These are phyloP conservation scores for Fusarium chuoi DNA, from an alignment of 2,329 filamentous ascomycete species.

Conservation along the genomic window DNA sequence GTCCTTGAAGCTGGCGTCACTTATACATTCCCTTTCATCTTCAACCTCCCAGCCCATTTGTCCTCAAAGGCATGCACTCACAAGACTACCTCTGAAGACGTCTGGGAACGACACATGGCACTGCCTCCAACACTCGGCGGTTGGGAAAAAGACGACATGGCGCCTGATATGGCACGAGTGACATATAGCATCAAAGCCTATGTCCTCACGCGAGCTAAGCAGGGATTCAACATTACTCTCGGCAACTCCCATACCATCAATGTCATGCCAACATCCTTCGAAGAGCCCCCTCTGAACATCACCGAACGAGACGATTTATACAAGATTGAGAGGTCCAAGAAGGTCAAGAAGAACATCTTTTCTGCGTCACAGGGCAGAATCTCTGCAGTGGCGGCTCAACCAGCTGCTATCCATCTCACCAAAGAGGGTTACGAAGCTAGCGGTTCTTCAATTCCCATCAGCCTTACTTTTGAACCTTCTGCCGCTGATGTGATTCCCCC, in stretches of 20 bases:
- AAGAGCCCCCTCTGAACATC: conserved; percentile 36
- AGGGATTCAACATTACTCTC: background rate
- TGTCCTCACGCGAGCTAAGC: conserved; percentile 5
- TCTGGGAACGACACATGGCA: conserved; percentile 28
- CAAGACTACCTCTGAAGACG: conserved; percentile 6
- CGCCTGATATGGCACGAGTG: conserved; percentile 24
- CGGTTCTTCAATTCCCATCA: conserved; percentile 24
- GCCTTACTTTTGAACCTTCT: conserved; percentile 29
- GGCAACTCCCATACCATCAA: conserved; percentile 32
- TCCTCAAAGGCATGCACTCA: conserved; percentile 33
- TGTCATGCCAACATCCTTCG: conserved; percentile 33
- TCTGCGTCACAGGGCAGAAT: conserved; percentile 30
- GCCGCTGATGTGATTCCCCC: conserved; percentile 21
- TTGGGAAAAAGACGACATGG: conserved; percentile 40
- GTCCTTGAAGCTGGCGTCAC: conserved; percentile 29
- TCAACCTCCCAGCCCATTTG: conserved; percentile 38
- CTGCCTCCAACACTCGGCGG: conserved; percentile 33
- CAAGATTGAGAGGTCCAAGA: conserved; percentile 24
- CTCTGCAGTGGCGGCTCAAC: conserved; percentile 33
- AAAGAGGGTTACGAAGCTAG: conserved; percentile 25
- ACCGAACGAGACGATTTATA: conserved; percentile 34
- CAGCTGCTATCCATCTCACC: conserved; percentile 29
- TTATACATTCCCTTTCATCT: conserved; percentile 38
- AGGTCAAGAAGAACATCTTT: conserved; percentile 37
- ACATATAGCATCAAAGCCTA: conserved; percentile 31